Evolutionary conservation across 371 early-diverging fungal genomes (phyloP), one percentile per base, ranked within the genome.

Genomic region (Mucor irregularis): DNA sequence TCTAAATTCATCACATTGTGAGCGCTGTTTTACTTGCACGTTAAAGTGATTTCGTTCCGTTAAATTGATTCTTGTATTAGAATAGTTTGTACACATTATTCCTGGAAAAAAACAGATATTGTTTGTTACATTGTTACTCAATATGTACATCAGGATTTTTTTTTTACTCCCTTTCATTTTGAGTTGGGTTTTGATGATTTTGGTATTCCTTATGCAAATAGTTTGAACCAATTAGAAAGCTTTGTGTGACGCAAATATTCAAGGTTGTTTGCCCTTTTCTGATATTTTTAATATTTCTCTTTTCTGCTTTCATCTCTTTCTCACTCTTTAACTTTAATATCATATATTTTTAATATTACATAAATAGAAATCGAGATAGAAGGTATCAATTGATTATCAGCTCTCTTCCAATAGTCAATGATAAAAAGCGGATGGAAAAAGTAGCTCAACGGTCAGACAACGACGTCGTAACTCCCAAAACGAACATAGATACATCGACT

Each of bases 171-270:
- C 19, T 38, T 50, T 38, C 39, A n/a, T 28, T 35, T n/a, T n/a
- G n/a, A n/a, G n/a, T n/a, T n/a, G n/a, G n/a, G n/a, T n/a, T n/a
- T n/a, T n/a, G n/a, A n/a, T n/a, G n/a, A n/a, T n/a, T n/a, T n/a
- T n/a, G n/a, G n/a, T n/a, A n/a, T n/a, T n/a, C n/a, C 54, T 61
- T 38, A 61, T 61, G 61, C 61, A 61, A 49, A 54, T 42, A 43
- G 22, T 34, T 21, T 35, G 55, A 49, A 61, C 61, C 61, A 61
- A 61, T 61, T 8, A 61, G 16, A 43, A 5, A 11, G 4, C 5
- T n/a, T 54, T 47, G 43, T 34, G 55, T 54, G 49, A 54, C 53
- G 42, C 33, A 53, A 29, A 29, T 5, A 25, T 19, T 17, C 6
- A 40, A 45, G 35, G 29, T 45, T 24, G 16, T 31, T 21, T 43